Base-by-base conservation (phyloP, 108 stramenopile genomes). In the Parietichytrium sp. region DNA sequence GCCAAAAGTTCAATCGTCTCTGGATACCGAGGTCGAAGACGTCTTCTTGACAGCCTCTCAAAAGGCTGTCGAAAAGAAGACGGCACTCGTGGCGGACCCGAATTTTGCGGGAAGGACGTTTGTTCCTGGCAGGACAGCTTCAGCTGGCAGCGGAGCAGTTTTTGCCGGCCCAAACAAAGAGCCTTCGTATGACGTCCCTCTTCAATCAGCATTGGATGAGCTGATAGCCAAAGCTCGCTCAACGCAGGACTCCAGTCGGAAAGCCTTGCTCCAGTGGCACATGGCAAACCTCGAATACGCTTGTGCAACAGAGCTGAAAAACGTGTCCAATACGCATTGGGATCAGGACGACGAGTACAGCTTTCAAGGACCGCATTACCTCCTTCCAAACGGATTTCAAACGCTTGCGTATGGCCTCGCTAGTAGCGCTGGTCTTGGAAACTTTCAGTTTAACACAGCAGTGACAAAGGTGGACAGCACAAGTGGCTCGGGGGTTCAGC, bases 231-330 rank as follows among this genome's bases (percentile, higher is more conserved):
- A 10, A 6, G n/a, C 20, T 13, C 61, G 38, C 0, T n/a, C 61
- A 6, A 72, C 61, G 8, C 38, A 72, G 42, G n/a, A n/a, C n/a
- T 42, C 61, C 6, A 42, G 45, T 42, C 61, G 45, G 20, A 72
- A 72, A 20, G 61, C 61, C 6, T 42, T 72, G 20, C 45, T 72
- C 38, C 61, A 72, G 3, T 72, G 61, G 61, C 61, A 72, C 42
- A 72, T 72, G 61, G 61, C 61, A 16, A 72, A 72, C 25, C 61
- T 72, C 13, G 61, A 72, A 25, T 72, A 72, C 42, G 61, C 61
- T 31, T 72, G 61, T 25, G 61, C 61, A n/a, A 72, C 61, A 10
- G 36, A 33, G 33, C 61, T 72, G 1, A n/a, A 10, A 10, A 72
- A 72, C 42, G 61, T 72, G 33, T 72, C 61, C 13, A 72, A 72